Conservation (phyloP, 805 yeast species). For the Hemisphaericaspora nanyangensis region DNA sequence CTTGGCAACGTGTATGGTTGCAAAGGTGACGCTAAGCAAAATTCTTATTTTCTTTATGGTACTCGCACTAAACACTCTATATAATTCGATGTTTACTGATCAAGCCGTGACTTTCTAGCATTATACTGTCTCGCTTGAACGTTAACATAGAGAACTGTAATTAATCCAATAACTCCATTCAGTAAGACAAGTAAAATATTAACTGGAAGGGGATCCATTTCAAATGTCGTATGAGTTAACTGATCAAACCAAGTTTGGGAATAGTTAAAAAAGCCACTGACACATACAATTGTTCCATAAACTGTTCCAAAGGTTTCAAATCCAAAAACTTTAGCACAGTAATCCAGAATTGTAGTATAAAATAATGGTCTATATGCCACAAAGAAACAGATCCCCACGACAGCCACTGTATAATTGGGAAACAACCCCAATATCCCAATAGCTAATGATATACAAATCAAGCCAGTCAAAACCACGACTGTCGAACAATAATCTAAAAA, state of each 20-base stretch:
- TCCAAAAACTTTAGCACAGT: slow-evolving; percentile 62
- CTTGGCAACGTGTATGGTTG: no score
- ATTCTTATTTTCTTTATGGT: no score
- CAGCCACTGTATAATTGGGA: slow-evolving; percentile 37
- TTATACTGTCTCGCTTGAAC: slow-evolving; percentile 10
- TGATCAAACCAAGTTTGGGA: slow-evolving; percentile 45
- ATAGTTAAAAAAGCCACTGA: slow-evolving; percentile 50
- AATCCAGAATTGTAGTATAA: slow-evolving; percentile 54
- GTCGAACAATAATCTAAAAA: slow-evolving; percentile 49
- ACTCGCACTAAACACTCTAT: no score
- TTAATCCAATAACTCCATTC: slow-evolving; percentile 43
- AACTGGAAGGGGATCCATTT: slow-evolving; percentile 54
- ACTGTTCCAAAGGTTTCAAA: slow-evolving; percentile 58
- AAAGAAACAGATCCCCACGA: slow-evolving; percentile 44
- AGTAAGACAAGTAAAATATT: slow-evolving; percentile 35
- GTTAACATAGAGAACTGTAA: slow-evolving; percentile 38
- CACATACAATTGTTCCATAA: slow-evolving; percentile 53
- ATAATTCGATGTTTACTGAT: not conserved
- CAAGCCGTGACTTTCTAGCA: slow-evolving; percentile 3
- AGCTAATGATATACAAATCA: slow-evolving; percentile 38
- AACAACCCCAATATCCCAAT: slow-evolving; percentile 50
- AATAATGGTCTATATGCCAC: slow-evolving; percentile 56
- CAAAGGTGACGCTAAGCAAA: no score
- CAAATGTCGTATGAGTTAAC: slow-evolving; percentile 47
- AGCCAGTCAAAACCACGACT: slow-evolving; percentile 36